Conservation (phyloP, 768 basidiomycete species). For the Holtermannia corniformis region DNA sequence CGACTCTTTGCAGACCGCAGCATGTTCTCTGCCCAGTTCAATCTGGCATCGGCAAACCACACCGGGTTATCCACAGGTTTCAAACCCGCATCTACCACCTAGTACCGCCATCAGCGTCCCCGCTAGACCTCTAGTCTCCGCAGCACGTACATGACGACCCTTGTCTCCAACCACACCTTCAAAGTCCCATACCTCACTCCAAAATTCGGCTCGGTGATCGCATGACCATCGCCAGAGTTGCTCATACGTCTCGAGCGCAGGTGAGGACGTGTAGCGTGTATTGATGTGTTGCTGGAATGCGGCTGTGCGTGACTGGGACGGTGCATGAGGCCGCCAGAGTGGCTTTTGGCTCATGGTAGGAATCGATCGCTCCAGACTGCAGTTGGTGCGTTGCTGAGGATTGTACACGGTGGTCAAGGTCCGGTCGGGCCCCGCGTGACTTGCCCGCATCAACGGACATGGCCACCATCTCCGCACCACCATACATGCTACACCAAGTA, state of each 20-base stretch:
- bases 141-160: conserved; percentile 37
- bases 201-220: conserved; percentile 54
- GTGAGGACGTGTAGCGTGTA: conserved; percentile 42
- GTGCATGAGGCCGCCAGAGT: conserved; percentile 21
- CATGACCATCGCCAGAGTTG: conserved; percentile 63
- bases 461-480: background rate
- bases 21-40: conserved; percentile 81
- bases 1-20: conserved; percentile 36
- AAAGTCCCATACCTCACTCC: conserved; percentile 65
- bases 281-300: conserved; percentile 46
- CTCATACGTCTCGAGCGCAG: conserved; percentile 48
- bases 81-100: conserved; percentile 50
- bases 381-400: background rate
- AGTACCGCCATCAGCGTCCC: conserved; percentile 5
- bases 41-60: conserved; percentile 59
- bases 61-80: conserved; percentile 55
- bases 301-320: conserved; percentile 16
- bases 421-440: background rate
- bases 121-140: background rate
- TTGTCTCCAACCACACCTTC: conserved; percentile 56
- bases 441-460: background rate
- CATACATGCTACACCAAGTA: no score
- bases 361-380: background rate
- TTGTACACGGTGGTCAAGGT: background rate
- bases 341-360: conserved; percentile 3